These are phyloP conservation scores for Fomitopsis palustris DNA, from an alignment of 1,284 basidiomycete species.

Conservation along the genomic window DNA sequence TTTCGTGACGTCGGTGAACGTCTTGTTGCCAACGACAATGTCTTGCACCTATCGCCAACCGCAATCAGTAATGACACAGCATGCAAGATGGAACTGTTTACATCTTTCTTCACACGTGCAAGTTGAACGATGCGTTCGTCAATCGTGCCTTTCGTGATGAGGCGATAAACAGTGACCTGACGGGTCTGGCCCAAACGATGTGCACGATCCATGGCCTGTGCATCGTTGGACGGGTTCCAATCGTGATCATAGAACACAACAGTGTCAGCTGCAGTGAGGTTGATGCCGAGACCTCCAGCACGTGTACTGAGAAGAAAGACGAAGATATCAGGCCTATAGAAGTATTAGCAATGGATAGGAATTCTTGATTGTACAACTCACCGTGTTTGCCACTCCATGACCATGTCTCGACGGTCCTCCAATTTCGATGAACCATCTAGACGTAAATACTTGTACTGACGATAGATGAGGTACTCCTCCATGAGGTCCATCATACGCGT, in stretches of 20 bases:
- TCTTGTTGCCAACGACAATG: constrained; percentile 98
- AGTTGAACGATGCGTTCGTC: constrained; percentile 98
- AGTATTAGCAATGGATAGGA: background rate
- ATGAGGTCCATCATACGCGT: constrained; percentile 99
- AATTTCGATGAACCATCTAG: constrained; percentile 95
- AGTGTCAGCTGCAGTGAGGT: constrained; percentile 96
- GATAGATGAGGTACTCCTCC: constrained; percentile 98
- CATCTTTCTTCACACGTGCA: constrained; percentile 94
- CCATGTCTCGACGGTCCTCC: constrained; percentile 98
- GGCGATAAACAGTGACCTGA: constrained; percentile 97
- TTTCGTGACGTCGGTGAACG: constrained; percentile 87
- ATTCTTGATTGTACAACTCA: constrained; percentile 33
- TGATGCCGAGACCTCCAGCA: constrained; percentile 98
- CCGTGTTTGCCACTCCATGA: constrained; percentile 99
- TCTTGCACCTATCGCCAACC: constrained; percentile 81
- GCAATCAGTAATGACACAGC: background rate
- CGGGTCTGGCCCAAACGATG: constrained; percentile 98
- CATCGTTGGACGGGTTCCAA: constrained; percentile 99
- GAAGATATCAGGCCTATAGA: constrained; percentile 84
- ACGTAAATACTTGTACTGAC: constrained; percentile 97
- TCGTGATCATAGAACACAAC: constrained; percentile 99
- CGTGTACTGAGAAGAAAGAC: constrained; percentile 95
- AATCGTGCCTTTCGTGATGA: constrained; percentile 96
- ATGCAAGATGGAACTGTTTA: constrained; percentile 35
- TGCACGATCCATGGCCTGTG: constrained; percentile 99